Percentiles rank a stretch among this genome's conserved stretches.
Conservation (phyloP, 805 yeast genomes). For the Metschnikowia noctiluminum region DNA sequence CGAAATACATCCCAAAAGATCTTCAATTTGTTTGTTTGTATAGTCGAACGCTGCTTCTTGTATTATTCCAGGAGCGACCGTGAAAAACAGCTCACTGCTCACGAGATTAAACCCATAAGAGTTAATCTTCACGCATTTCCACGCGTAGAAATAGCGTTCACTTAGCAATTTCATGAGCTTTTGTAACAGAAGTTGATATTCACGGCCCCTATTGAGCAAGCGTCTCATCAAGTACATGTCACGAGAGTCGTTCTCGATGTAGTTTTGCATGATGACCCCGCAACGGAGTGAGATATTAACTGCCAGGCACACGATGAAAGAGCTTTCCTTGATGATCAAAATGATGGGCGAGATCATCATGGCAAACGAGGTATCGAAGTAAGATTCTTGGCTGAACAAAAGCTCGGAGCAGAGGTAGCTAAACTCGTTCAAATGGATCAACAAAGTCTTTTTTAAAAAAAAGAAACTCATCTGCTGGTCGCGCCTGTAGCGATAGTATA, state of each 20-base stretch:
- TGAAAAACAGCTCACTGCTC: conserved; percentile 4
- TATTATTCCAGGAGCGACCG: conserved; percentile 5
- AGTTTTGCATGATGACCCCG: conserved; percentile 3
- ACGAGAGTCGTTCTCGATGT: not conserved
- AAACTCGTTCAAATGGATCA: conserved; percentile 17
- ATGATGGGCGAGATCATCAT: conserved; percentile 13
- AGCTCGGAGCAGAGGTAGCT: conserved; percentile 12
- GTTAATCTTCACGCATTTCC: conserved; percentile 16
- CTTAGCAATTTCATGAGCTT: conserved; percentile 11
- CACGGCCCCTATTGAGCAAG: not conserved
- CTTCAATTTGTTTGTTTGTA: conserved; percentile 11
- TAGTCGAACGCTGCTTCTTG: conserved; percentile 7
- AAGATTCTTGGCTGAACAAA: conserved; percentile 6
- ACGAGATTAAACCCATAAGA: conserved; percentile 8
- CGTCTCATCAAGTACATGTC: conserved; percentile 2
- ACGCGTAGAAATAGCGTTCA: conserved; percentile 17
- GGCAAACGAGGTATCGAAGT: conserved; percentile 12
- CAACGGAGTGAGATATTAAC: conserved; percentile 12
- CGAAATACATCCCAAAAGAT: conserved; percentile 7
- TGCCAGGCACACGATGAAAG: conserved; percentile 13
- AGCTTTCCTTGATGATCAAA: conserved; percentile 7
- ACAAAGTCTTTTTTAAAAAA: conserved; percentile 17
- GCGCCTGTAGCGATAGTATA: conserved; percentile 18
- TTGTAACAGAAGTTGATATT: not conserved
- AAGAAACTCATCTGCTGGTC: conserved; percentile 14